These are phyloP conservation scores for Drechslerella coelobrocha DNA, from an alignment of 2,329 filamentous ascomycete species.

Conservation along the genomic window DNA sequence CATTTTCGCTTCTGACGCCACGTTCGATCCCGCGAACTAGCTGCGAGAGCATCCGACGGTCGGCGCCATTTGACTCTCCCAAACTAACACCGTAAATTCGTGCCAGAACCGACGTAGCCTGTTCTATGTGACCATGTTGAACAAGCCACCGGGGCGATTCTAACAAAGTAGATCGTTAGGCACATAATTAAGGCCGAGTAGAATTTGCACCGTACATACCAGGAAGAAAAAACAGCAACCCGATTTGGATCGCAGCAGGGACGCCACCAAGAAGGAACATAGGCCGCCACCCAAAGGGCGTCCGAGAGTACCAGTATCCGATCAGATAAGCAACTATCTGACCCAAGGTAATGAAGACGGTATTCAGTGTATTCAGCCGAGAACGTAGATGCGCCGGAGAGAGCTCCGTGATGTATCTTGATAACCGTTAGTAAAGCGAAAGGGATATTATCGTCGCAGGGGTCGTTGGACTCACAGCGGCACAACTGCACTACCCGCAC, in stretches of 20 bases:
- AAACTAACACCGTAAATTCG: conserved; percentile 66
- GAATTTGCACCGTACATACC: conserved; percentile 24
- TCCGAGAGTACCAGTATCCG: conserved; percentile 68
- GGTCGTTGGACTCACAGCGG: conserved; percentile 65
- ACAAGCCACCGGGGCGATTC: conserved; percentile 91
- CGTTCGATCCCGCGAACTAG: conserved; percentile 62
- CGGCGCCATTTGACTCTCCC: conserved; percentile 21
- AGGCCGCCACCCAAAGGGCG: conserved; percentile 75
- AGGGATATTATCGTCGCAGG: not conserved
- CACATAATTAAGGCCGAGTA: too few species aligned
- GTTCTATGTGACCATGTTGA: conserved; percentile 67
- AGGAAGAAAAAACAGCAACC: conserved; percentile 65
- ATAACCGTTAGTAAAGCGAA: conserved; percentile 25
- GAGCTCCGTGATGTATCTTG: conserved; percentile 80
- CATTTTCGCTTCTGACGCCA: conserved; percentile 65
- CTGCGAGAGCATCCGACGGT: conserved; percentile 39
- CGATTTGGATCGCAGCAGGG: conserved; percentile 75
- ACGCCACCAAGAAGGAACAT: conserved; percentile 85
- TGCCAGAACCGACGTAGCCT: conserved; percentile 71
- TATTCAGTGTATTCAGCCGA: conserved; percentile 79
- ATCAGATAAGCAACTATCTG: conserved; percentile 87
- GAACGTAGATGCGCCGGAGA: conserved; percentile 78
- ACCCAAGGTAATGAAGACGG: conserved; percentile 82
- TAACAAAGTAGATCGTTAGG: conserved; percentile 59
- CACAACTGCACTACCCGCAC: conserved; percentile 79